A percentile compares a stretch with the other conserved stretches of the same genome.
phyloP scores from a whole-genome alignment of 176 grass and related monocot genomes.

The Rhynchospora breviuscula region DNA sequence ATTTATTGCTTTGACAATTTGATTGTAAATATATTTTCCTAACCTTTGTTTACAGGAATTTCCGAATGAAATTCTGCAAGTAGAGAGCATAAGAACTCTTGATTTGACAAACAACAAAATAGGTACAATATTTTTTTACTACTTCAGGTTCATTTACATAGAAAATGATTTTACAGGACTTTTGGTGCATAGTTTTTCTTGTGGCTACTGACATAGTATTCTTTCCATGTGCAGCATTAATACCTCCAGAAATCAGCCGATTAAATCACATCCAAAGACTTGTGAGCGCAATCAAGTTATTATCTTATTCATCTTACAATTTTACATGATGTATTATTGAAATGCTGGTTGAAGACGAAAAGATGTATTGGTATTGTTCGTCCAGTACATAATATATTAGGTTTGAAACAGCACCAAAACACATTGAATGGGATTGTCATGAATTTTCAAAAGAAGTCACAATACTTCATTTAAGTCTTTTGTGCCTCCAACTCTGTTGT shows the following conservation, averaged over 20 bases:
- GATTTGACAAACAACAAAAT: slow-evolving; percentile 99
- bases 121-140: slow-evolving; percentile 38
- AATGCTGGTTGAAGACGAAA: not conserved
- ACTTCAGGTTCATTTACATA: not conserved
- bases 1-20: not conserved
- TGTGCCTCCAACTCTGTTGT: not conserved
- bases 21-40: slow-evolving; percentile 1
- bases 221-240: slow-evolving; percentile 49
- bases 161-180: not conserved
- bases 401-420: not conserved
- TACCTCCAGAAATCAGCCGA: slow-evolving; percentile 56
- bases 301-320: slow-evolving; percentile 12
- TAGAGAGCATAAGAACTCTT: slow-evolving; percentile 81
- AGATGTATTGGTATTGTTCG: not conserved
- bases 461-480: not conserved
- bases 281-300: slow-evolving; percentile 46
- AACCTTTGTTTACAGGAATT: slow-evolving; percentile 43
- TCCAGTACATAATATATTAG: not conserved
- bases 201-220: slow-evolving; percentile 16
- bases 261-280: slow-evolving; percentile 88
- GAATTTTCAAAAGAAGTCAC: not conserved
- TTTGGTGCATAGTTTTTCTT: not conserved
- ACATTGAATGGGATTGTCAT: not conserved
- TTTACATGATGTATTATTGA: slow-evolving; percentile 18
- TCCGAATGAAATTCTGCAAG: slow-evolving; percentile 76